Evolutionary conservation across 306 rosid genomes (phyloP).

Genomic region (Vigna unguiculata): DNA sequence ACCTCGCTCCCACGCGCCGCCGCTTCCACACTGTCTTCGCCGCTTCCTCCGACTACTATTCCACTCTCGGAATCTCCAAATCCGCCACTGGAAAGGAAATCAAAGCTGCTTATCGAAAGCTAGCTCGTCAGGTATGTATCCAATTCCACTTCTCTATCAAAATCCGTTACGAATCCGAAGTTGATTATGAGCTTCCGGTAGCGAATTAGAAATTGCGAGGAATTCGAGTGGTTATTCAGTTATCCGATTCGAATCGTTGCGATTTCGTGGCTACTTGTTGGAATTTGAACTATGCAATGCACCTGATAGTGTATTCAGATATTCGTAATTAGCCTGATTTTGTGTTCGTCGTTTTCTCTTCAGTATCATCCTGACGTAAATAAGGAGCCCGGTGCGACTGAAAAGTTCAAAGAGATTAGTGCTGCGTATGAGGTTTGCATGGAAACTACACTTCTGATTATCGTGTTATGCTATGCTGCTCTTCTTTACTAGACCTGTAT

Average conservation of each 20-base stretch:
- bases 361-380: conserved; percentile 98
- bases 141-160: not conserved
- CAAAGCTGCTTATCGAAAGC: conserved; percentile 90
- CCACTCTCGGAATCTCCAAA: conserved; percentile 87
- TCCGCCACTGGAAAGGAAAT: conserved; percentile 84
- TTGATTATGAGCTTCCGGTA: not conserved
- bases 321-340: conserved; percentile 42
- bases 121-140: conserved; percentile 99
- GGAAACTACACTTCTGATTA: conserved; percentile 24
- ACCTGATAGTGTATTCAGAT: not conserved
- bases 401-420: conserved; percentile 95
- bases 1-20: conserved; percentile 46
- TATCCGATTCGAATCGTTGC: not conserved
- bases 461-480: not conserved
- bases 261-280: conserved; percentile 1
- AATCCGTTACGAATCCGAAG: conserved; percentile 2
- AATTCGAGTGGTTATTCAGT: not conserved
- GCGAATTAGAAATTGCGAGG: not conserved
- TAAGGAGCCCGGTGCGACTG: conserved; percentile 96
- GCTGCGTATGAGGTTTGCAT: conserved; percentile 88
- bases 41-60: conserved; percentile 86
- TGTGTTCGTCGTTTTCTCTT: conserved; percentile 33
- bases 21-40: conserved; percentile 59
- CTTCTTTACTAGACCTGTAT: not conserved
- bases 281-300: conserved; percentile 1